Evolutionary conservation across 208 protist species (phyloP).

Genomic region (Zelonia costaricensis): DNA sequence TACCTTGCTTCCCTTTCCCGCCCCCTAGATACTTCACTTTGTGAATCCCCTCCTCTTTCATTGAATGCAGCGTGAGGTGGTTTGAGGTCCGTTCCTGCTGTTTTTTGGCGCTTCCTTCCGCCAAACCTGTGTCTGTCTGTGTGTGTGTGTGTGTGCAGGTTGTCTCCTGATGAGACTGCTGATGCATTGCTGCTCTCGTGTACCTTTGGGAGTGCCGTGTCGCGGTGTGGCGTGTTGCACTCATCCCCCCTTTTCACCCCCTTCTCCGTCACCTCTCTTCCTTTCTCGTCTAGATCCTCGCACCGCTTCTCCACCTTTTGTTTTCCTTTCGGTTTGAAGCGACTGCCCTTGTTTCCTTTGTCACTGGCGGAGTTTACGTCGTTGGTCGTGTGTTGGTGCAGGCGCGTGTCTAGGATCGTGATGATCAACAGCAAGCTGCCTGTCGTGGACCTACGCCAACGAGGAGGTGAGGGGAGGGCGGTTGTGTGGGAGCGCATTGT

Average conservation of each 20-base stretch:
- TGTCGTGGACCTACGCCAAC: too few species aligned
- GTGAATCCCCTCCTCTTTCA: neutral
- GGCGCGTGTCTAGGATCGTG: too few species aligned
- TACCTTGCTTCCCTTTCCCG: too few species aligned
- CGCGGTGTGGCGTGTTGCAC: neutral
- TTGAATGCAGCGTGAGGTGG: neutral
- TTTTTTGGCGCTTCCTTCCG: neutral
- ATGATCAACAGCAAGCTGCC: too few species aligned
- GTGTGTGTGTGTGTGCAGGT: neutral
- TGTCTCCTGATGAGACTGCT: neutral
- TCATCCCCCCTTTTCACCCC: neutral
- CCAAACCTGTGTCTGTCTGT: neutral
- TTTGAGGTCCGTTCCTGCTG: neutral
- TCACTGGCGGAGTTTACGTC: too few species aligned
- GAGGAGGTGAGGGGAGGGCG: too few species aligned
- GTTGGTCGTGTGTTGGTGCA: too few species aligned
- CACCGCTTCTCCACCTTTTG: neutral
- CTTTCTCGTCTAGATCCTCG: neutral
- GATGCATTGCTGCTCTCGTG: neutral
- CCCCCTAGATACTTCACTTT: too few species aligned
- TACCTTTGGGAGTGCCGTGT: neutral
- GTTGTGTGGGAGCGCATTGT: too few species aligned
- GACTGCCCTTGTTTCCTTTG: neutral
- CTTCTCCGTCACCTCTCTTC: neutral
- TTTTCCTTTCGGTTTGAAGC: neutral